phyloP scores from a whole-genome alignment of 768 basidiomycete genomes.

The Aureoboletus auriporus region DNA sequence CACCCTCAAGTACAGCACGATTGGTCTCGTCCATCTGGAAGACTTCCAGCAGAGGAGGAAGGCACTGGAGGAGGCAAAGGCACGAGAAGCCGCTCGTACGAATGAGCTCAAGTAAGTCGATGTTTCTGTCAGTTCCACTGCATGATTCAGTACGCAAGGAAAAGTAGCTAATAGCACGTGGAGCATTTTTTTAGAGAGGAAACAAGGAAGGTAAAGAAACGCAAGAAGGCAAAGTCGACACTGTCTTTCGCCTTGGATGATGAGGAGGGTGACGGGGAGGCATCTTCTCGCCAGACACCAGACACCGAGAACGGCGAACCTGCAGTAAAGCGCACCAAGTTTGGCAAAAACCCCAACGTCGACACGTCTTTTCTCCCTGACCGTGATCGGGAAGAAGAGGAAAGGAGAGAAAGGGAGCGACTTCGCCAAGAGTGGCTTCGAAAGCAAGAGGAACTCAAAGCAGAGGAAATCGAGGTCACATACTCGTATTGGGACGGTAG shows the following conservation, averaged over 20 bases:
- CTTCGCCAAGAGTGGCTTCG: constrained; percentile 86
- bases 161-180: constrained; percentile 67
- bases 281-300: constrained; percentile 36
- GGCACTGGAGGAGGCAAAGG: constrained; percentile 88
- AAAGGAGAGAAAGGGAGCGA: constrained; percentile 83
- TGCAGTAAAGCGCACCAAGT: constrained; percentile 65
- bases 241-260: constrained; percentile 91
- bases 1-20: constrained; percentile 81
- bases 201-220: constrained; percentile 84
- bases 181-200: constrained; percentile 87
- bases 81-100: constrained; percentile 81
- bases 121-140: constrained; percentile 6
- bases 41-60: constrained; percentile 89
- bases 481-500: constrained; percentile 99
- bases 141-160: constrained; percentile 10
- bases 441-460: constrained; percentile 64
- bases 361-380: constrained; percentile 99
- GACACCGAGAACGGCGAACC: constrained; percentile 42
- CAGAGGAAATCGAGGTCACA: constrained; percentile 80
- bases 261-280: constrained; percentile 48
- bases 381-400: constrained; percentile 92
- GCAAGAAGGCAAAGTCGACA: constrained; percentile 88
- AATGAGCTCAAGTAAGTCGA: constrained; percentile 82
- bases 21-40: constrained; percentile 87
- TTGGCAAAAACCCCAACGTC: constrained; percentile 93